These are phyloP conservation scores for Alnus glutinosa DNA, from an alignment of 306 rosid species.

Conservation along the genomic window DNA sequence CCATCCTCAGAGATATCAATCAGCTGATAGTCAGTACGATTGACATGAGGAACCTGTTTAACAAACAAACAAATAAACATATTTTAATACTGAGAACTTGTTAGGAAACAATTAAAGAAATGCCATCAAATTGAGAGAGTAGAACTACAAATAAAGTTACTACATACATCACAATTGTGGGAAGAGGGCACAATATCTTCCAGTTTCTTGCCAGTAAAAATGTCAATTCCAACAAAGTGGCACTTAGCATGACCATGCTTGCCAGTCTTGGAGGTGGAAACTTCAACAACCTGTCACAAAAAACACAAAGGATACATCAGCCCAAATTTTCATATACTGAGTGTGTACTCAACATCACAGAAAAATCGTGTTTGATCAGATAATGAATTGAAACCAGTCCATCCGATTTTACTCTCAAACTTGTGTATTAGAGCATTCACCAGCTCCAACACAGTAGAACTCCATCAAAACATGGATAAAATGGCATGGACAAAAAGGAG, in stretches of 20 bases:
- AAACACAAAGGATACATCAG: not conserved
- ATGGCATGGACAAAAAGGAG: too few species aligned
- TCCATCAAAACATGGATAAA: too few species aligned
- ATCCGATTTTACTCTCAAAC: too few species aligned
- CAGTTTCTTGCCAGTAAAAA: slow-evolving; percentile 63
- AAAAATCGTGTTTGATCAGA: too few species aligned
- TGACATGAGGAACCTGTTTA: slow-evolving; percentile 72
- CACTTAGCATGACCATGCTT: slow-evolving; percentile 64
- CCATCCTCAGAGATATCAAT: slow-evolving; percentile 49
- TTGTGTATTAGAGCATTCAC: too few species aligned
- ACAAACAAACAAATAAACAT: slow-evolving; percentile 1
- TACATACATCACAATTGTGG: slow-evolving; percentile 73
- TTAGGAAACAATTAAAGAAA: not conserved
- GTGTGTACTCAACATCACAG: not conserved
- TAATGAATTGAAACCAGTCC: too few species aligned
- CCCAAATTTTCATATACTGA: not conserved
- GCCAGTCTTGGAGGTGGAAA: slow-evolving; percentile 53
- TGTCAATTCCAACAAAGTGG: slow-evolving; percentile 78
- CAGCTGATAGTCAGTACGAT: slow-evolving; percentile 59
- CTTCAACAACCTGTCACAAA: slow-evolving; percentile 30
- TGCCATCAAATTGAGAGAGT: not conserved
- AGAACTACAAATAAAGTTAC: not conserved
- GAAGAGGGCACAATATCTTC: slow-evolving; percentile 81
- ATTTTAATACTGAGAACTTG: not conserved
- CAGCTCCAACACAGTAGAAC: too few species aligned